Conservation (phyloP, 345 rosid genomes). For the Syzygium aqueum region DNA sequence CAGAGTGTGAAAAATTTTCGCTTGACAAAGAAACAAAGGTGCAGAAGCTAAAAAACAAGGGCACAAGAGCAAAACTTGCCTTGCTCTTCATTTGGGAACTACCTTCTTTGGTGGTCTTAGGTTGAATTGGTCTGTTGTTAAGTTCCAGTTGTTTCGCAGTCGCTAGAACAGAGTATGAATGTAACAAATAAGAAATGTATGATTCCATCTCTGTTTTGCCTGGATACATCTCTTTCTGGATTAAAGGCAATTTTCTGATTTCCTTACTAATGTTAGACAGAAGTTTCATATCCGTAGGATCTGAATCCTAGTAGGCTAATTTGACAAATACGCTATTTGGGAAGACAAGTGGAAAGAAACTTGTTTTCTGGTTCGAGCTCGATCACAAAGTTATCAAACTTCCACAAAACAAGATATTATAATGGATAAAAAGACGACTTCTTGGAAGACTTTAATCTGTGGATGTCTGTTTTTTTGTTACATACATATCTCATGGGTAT, state of each 20-base stretch:
- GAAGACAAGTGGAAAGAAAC: neutral
- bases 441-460: neutral
- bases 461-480: neutral
- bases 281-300: neutral
- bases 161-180: neutral
- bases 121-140: neutral
- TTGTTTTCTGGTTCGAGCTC: neutral
- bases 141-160: neutral
- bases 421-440: neutral
- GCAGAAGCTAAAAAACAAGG: neutral
- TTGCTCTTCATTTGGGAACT: neutral
- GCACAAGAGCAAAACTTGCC: neutral
- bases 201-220: neutral
- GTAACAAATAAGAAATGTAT: neutral
- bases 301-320: neutral
- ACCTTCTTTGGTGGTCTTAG: neutral
- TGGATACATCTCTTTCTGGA: neutral
- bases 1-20: neutral
- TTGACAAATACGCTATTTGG: neutral
- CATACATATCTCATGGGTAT: neutral
- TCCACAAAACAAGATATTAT: neutral
- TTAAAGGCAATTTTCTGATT: neutral
- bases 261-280: neutral
- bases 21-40: neutral
- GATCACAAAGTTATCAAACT: neutral